A percentile compares a stretch with the other conserved stretches of the same genome.
Evolutionary conservation across 805 yeast species (phyloP).

Genomic region (Sungouiozyma intestinalis): DNA sequence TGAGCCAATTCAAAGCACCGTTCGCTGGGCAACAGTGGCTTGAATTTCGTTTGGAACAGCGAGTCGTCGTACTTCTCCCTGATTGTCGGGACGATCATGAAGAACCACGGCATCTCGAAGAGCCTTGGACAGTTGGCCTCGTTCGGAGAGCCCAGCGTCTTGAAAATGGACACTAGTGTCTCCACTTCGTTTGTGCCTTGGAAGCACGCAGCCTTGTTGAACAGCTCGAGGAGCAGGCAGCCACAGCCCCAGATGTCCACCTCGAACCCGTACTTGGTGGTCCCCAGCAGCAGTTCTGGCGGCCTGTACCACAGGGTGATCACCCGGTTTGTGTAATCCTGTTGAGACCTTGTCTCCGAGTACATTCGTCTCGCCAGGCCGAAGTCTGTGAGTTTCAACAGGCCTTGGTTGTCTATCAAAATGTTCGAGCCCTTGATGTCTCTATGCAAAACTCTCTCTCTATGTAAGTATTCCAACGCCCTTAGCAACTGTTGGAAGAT

Average conservation of each 20-base stretch:
- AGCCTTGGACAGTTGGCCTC: slow-evolving; percentile 65
- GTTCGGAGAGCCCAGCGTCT: slow-evolving; percentile 81
- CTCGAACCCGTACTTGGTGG: slow-evolving; percentile 81
- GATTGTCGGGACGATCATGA: slow-evolving; percentile 56
- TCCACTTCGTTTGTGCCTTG: slow-evolving; percentile 85
- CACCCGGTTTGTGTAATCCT: slow-evolving; percentile 85
- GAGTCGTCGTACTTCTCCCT: slow-evolving; percentile 16
- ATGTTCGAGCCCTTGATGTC: slow-evolving; percentile 79
- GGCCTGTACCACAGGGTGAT: slow-evolving; percentile 97
- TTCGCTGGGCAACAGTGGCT: slow-evolving; percentile 34
- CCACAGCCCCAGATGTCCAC: slow-evolving; percentile 98
- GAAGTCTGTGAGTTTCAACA: slow-evolving; percentile 67
- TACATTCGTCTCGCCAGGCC: slow-evolving; percentile 75
- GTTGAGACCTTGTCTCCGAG: slow-evolving; percentile 31
- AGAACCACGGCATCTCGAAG: slow-evolving; percentile 86
- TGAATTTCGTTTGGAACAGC: slow-evolving; percentile 35
- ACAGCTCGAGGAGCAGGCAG: slow-evolving; percentile 75
- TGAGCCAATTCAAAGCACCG: slow-evolving; percentile 56
- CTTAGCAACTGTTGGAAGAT: slow-evolving; percentile 54
- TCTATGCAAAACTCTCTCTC: slow-evolving; percentile 59
- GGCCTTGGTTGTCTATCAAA: slow-evolving; percentile 50
- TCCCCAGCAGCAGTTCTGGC: slow-evolving; percentile 83
- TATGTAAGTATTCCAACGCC: slow-evolving; percentile 63
- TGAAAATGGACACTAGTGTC: slow-evolving; percentile 67
- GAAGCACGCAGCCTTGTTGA: slow-evolving; percentile 63